A percentile compares a stretch with the other conserved stretches of the same genome.
Evolutionary conservation across 1,284 basidiomycete species (phyloP).

Genomic region (Polyporus tsugae): DNA sequence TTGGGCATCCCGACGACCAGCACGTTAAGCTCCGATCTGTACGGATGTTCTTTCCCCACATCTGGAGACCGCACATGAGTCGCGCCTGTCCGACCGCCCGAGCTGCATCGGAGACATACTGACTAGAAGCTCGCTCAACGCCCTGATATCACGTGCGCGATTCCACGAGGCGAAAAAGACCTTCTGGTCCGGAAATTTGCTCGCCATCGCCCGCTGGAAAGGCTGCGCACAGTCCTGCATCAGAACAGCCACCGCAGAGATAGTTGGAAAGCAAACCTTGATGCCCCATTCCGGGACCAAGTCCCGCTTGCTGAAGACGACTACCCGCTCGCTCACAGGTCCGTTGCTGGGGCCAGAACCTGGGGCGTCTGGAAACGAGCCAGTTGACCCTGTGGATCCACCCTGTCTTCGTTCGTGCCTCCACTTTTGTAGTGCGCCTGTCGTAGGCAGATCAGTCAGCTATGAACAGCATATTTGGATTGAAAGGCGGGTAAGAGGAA

Average conservation of each 20-base stretch:
- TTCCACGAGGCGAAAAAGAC: constrained; percentile 78
- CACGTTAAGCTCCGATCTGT: constrained; percentile 82
- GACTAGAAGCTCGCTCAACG: constrained; percentile 71
- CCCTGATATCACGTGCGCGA: constrained; percentile 66
- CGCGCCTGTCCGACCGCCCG: constrained; percentile 3
- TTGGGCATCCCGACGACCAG: constrained; percentile 98
- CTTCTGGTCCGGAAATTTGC: constrained; percentile 71
- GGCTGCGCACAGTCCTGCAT: constrained; percentile 53
- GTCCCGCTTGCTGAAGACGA: constrained; percentile 95
- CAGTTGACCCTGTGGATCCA: constrained; percentile 28
- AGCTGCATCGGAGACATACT: constrained; percentile 57
- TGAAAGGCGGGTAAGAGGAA: too few species aligned
- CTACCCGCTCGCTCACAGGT: constrained; percentile 79
- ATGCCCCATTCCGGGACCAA: constrained; percentile 88
- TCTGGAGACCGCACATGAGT: constrained; percentile 50
- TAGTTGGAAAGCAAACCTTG: constrained; percentile 60
- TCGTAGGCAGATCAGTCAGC: constrained; percentile 7
- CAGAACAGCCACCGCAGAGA: constrained; percentile 14
- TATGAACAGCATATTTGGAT: not conserved
- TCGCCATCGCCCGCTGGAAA: constrained; percentile 72
- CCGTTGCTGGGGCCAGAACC: constrained; percentile 28
- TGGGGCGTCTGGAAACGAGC: constrained; percentile 11
- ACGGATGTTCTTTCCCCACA: constrained; percentile 72
- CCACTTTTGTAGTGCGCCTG: constrained; percentile 71
- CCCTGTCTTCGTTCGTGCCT: constrained; percentile 61